Conservation (phyloP, 2,329 filamentous ascomycete species). For the Acrocalymma vagum region DNA sequence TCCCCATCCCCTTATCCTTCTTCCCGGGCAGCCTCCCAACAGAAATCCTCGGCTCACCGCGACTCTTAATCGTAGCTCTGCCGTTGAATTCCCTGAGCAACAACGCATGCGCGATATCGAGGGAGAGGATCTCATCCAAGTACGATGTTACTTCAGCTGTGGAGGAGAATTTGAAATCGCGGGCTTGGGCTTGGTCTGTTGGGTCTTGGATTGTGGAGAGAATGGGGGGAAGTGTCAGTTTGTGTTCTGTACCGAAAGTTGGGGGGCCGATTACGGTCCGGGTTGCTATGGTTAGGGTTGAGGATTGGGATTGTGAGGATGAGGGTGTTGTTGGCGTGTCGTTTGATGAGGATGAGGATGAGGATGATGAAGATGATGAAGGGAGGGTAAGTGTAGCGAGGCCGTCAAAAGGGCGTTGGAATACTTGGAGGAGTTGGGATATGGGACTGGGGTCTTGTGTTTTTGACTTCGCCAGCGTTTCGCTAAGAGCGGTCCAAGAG, state of each 20-base stretch:
- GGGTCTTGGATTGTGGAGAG: no score
- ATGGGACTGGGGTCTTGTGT: conserved; percentile 37
- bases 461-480: conserved; percentile 34
- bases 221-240: conserved; percentile 38
- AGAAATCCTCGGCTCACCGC: no score
- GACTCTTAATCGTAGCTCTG: conserved; percentile 24
- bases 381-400: conserved; percentile 37
- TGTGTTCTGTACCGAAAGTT: conserved; percentile 45
- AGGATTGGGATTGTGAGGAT: conserved; percentile 21
- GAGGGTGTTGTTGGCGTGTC: no score
- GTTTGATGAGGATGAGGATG: conserved; percentile 34
- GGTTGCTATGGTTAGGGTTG: conserved; percentile 35
- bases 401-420: conserved; percentile 40
- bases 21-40: no score
- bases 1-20: no score
- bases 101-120: conserved; percentile 39
- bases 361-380: conserved; percentile 22
- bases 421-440: conserved; percentile 39
- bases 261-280: conserved; percentile 44
- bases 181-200: no score
- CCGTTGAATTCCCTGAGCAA: conserved; percentile 33
- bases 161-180: conserved; percentile 39
- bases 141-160: conserved; percentile 39
- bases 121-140: conserved; percentile 42
- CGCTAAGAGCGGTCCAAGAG: conserved; percentile 35